Base-by-base conservation (phyloP, 2,329 filamentous ascomycete genomes). In the Penicillium fuscoglaucum region DNA sequence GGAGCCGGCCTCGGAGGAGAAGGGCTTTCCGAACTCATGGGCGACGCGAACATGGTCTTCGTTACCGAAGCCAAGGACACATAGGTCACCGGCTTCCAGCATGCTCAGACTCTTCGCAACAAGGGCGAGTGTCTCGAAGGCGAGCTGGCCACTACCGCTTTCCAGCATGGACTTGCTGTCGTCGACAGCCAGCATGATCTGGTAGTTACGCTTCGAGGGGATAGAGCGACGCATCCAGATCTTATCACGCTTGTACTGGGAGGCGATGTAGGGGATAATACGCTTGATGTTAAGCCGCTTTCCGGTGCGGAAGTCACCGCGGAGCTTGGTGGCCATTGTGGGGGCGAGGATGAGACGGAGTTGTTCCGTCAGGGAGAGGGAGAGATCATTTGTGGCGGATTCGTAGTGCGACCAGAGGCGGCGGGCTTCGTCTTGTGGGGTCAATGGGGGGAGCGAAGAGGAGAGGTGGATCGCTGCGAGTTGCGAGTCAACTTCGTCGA, bases 231-330 rank as follows among this genome's bases (percentile, higher is more conserved):
- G 90, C 89, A 99, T 96, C 95, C 95, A 99, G 77, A 99, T 99
- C 82, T 99, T 99, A 84, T 99, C 95, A 60, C 95, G 90, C 82
- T 97, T 98, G 83, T 97, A 99, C 72, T 90, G 89, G 0, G 93
- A 98, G 1, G 96, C 95, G 67, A 99, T 98, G 79, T 99, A 99
- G 0, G 96, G 95, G 69, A 99, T 99, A 77, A 99, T 99, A 67
- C 93, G 91, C 78, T 98, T 98, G 81, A 99, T 96, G 77, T 98
- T 99, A 68, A 99, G 90, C 0, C 95, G 89, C 76, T 99, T 99
- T 62, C 95, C 95, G 0, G 95, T 99, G 66, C 95, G 90, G 84
- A 96, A 98, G 66, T 96, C 92, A 44, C 95, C 95, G 2, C 93
- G 93, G 61, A 99, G 90, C 72, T 98, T 99, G 39, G 95, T 98